These are phyloP conservation scores for Brassica hybrid DNA, from an alignment of 441 rosid genomes.

Conservation along the genomic window DNA sequence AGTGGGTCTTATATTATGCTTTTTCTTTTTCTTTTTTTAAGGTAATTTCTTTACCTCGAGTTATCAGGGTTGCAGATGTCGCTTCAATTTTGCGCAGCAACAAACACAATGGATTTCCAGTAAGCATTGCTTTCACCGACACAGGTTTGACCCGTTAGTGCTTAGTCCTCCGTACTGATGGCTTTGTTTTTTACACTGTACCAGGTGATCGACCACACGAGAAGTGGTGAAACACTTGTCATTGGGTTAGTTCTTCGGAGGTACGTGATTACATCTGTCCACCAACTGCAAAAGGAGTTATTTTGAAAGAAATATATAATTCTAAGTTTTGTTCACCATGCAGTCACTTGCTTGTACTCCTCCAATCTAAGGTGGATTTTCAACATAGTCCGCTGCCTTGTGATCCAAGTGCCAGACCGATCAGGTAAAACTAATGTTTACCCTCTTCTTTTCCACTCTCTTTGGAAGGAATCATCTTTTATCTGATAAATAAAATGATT, in stretches of 20 bases:
- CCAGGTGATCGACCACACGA: slow-evolving; percentile 90
- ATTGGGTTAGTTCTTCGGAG: slow-evolving; percentile 95
- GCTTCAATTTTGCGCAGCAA: slow-evolving; percentile 84
- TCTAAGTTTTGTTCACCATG: slow-evolving; percentile 37
- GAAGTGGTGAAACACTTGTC: slow-evolving; percentile 92
- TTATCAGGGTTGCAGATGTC: slow-evolving; percentile 86
- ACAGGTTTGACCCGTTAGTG: slow-evolving; percentile 22
- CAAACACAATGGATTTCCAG: slow-evolving; percentile 95
- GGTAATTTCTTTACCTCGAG: slow-evolving; percentile 92
- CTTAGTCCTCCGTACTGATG: slow-evolving; percentile 20
- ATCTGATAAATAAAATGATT: slow-evolving; percentile 25
- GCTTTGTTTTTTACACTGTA: slow-evolving; percentile 10
- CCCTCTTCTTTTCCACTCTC: slow-evolving; percentile 5
- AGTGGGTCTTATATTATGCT: neutral
- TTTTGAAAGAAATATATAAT: slow-evolving; percentile 20
- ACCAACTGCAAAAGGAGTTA: slow-evolving; percentile 1
- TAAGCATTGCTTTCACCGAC: slow-evolving; percentile 46
- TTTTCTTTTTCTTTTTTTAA: slow-evolving; percentile 41
- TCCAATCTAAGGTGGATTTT: slow-evolving; percentile 93
- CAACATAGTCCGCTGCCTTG: slow-evolving; percentile 94
- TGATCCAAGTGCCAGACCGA: slow-evolving; percentile 62
- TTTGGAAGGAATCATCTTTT: slow-evolving; percentile 1
- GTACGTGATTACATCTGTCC: slow-evolving; percentile 45
- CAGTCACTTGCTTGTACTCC: slow-evolving; percentile 98
- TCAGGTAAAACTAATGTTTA: slow-evolving; percentile 50